These are phyloP conservation scores for Alternaria sp. DNA, from an alignment of 2,329 filamentous ascomycete genomes.

Conservation along the genomic window DNA sequence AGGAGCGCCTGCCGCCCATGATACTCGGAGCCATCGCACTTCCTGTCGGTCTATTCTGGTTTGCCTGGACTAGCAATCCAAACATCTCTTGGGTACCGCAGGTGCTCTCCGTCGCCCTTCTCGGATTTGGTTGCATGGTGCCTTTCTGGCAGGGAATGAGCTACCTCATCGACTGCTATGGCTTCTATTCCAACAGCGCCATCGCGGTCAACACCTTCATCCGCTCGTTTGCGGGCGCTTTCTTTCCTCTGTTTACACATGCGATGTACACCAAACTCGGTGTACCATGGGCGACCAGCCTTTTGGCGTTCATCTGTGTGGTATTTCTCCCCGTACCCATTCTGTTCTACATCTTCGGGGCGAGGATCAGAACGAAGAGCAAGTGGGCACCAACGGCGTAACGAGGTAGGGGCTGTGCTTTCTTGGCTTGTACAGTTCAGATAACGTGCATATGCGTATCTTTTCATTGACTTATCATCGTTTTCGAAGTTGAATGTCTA, in stretches of 20 bases:
- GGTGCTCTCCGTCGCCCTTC: constrained; percentile 63
- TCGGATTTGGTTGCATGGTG: constrained; percentile 77
- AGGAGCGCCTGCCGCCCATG: constrained; percentile 70
- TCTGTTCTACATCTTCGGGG: constrained; percentile 46
- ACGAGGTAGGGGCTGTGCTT: not conserved
- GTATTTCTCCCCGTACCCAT: constrained; percentile 44
- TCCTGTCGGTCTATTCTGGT: constrained; percentile 65
- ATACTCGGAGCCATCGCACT: constrained; percentile 67
- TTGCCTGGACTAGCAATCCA: constrained; percentile 63
- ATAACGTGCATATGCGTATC: not conserved
- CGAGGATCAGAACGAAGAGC: constrained; percentile 40
- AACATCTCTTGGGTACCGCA: constrained; percentile 63
- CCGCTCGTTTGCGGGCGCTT: constrained; percentile 56
- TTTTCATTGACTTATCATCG: not conserved
- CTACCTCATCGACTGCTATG: constrained; percentile 75
- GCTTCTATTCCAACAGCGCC: constrained; percentile 54
- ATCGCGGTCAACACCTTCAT: constrained; percentile 60
- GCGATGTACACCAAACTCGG: constrained; percentile 54
- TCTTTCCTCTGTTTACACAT: constrained; percentile 58
- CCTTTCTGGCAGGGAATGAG: constrained; percentile 85
- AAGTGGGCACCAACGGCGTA: constrained; percentile 36
- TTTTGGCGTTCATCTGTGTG: constrained; percentile 44
- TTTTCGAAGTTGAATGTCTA: not conserved
- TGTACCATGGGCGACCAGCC: constrained; percentile 43
- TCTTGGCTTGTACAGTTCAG: not conserved